These are phyloP conservation scores for Colletotrichum tofieldiae DNA, from an alignment of 2,329 filamentous ascomycete species.

Conservation along the genomic window DNA sequence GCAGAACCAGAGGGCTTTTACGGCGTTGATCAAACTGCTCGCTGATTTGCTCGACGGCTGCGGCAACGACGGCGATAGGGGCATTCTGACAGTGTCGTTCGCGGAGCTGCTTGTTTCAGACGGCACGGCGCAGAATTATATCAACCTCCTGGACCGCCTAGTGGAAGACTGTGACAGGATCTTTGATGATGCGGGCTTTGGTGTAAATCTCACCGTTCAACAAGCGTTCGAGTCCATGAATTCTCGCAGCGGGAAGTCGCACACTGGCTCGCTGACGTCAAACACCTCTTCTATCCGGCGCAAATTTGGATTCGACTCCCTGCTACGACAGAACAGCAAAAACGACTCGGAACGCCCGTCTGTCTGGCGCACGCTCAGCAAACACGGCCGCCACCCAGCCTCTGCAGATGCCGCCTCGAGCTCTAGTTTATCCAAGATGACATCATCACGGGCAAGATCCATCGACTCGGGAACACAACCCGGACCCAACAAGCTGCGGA, in stretches of 20 bases:
- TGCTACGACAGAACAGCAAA: constrained; percentile 86
- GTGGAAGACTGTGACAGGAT: constrained; percentile 91
- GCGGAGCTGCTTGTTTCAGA: constrained; percentile 87
- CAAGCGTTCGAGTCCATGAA: constrained; percentile 72
- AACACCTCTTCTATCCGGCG: constrained; percentile 89
- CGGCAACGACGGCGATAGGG: constrained; percentile 90
- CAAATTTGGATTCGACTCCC: constrained; percentile 84
- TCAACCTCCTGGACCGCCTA: constrained; percentile 89
- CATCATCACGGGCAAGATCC: constrained; percentile 79
- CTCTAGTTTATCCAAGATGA: constrained; percentile 77
- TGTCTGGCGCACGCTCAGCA: constrained; percentile 91
- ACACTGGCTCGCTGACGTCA: constrained; percentile 84
- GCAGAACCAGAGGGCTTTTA: constrained; percentile 83
- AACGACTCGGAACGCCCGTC: constrained; percentile 80
- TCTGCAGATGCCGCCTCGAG: constrained; percentile 72
- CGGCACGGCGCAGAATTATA: constrained; percentile 84
- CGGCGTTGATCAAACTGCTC: constrained; percentile 86
- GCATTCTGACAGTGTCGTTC: constrained; percentile 89
- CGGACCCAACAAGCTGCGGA: constrained; percentile 65
- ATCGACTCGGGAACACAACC: constrained; percentile 76
- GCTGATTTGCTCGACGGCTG: constrained; percentile 92
- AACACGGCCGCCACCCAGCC: constrained; percentile 75
- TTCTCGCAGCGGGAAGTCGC: constrained; percentile 73
- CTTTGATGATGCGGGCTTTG: constrained; percentile 76
- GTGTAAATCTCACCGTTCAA: constrained; percentile 47